Base-by-base conservation (phyloP, 805 yeast species). In the Barnettozyma siamensis region DNA sequence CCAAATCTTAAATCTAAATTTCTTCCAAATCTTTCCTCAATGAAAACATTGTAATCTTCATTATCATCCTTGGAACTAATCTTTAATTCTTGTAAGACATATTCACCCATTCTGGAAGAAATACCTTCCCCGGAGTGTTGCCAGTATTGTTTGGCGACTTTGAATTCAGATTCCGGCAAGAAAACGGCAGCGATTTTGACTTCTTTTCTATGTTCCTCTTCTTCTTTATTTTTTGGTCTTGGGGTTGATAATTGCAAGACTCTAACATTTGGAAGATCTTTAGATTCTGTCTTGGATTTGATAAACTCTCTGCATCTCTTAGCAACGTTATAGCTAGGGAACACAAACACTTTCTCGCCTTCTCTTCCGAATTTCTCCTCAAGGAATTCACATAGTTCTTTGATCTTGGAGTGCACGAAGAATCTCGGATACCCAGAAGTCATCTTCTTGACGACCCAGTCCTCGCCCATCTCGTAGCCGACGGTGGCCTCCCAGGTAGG, bases 71-170 rank as follows among this genome's bases (percentile, higher is more conserved):
- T 76, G 10, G 64, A 63, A 38, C 63, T 59, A 47, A 60, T 53
- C 57, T 72, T 52, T 53, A 83, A 63, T 57, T 79, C 86, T 45
- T 76, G 78, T 44, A 83, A 62, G 36, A 85, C 78, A 55, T 87
- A 93, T 61, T 89, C 96, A 1, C 88, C 97, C 58, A 81, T 66
- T 53, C 98, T 70, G 28, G 96, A 86, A 13, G 96, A 86, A 21
- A 93, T 76, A n/a, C 96, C 96, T 62, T 91, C 97, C 21, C 99
- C 99, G 0, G 95, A 70, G 56, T 89, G 96, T 60, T 91, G 97
- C 99, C 99, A 93, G 64, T 87, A 93, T 53, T 78, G 78, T 58
- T 87, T 88, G 31, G 93, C 89, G 4, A 84, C 60, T 47, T 70
- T 78, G 44, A 72, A 78, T 3, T 69, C 66, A 2, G 67, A 60